Percentiles rank a stretch among this genome's conserved stretches.
phyloP scores from a whole-genome alignment of 2,329 filamentous ascomycete genomes.

The Curvularia verruculosa region DNA sequence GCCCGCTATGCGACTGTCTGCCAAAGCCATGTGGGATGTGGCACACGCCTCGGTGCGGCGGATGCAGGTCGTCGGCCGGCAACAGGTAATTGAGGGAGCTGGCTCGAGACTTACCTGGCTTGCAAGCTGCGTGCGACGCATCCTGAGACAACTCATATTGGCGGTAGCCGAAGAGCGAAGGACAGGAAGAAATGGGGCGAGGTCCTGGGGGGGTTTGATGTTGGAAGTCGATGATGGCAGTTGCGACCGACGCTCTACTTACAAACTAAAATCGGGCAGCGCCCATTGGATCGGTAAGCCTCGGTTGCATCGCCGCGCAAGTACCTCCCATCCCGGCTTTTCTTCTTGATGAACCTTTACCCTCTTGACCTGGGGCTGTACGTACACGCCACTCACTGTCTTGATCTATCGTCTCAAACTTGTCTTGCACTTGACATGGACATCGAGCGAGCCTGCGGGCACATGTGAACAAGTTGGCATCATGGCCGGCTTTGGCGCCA shows the following conservation, averaged over 20 bases:
- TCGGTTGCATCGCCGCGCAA: slow-evolving; percentile 33
- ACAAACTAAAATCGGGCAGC: slow-evolving; percentile 26
- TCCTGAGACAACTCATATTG: slow-evolving; percentile 50
- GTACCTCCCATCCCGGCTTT: slow-evolving; percentile 31
- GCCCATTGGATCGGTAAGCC: slow-evolving; percentile 40
- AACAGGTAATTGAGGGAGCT: slow-evolving; percentile 17
- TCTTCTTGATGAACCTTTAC: slow-evolving; percentile 28
- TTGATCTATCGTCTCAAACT: neutral
- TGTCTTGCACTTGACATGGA: neutral
- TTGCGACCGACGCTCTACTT: slow-evolving; percentile 22
- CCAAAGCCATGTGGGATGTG: slow-evolving; percentile 28
- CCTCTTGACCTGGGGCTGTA: slow-evolving; percentile 5
- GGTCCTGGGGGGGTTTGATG: slow-evolving; percentile 32
- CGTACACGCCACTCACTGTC: neutral
- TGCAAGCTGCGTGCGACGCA: slow-evolving; percentile 48
- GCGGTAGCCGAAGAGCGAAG: slow-evolving; percentile 38
- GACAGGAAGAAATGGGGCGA: slow-evolving; percentile 26
- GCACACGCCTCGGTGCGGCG: slow-evolving; percentile 38
- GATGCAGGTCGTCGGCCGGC: slow-evolving; percentile 23
- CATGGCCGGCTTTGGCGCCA: neutral
- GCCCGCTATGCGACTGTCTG: slow-evolving; percentile 11
- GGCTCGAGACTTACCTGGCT: slow-evolving; percentile 44
- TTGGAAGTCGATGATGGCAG: slow-evolving; percentile 34
- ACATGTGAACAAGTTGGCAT: neutral
- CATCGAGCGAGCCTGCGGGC: neutral